These are phyloP conservation scores for Hyaloscypha hepaticicola DNA, from an alignment of 495 filamentous ascomycete species.

Conservation along the genomic window DNA sequence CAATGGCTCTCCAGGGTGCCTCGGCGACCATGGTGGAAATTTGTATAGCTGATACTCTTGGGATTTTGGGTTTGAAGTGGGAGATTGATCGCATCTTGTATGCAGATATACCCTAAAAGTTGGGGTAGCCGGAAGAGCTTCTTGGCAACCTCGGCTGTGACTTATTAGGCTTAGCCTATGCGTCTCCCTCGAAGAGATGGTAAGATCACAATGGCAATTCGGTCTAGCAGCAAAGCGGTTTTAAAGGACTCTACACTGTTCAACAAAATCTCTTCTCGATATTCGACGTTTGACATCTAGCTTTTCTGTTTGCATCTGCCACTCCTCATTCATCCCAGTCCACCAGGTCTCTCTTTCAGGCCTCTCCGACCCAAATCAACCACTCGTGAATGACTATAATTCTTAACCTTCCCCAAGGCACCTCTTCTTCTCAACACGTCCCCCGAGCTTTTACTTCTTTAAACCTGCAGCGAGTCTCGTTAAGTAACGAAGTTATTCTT, in stretches of 20 bases:
- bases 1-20: slow-evolving; percentile 34
- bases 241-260: neutral
- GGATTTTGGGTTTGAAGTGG: no score
- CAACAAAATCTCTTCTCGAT: neutral
- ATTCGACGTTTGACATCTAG: neutral
- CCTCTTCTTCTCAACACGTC: neutral
- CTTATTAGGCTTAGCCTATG: no score
- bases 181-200: no score
- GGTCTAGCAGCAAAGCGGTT: neutral
- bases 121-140: no score
- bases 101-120: no score
- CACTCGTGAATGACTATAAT: neutral
- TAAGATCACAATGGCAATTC: neutral
- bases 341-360: no score
- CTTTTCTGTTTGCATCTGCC: neutral
- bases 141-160: no score
- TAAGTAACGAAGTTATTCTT: neutral
- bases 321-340: neutral
- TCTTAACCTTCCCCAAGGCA: neutral
- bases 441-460: neutral
- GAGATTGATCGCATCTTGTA: no score
- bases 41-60: no score
- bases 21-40: slow-evolving; percentile 16
- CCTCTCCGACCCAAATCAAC: neutral
- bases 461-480: neutral